Conservation (phyloP, 2,329 filamentous ascomycete genomes). For the Fulvia fulva region DNA sequence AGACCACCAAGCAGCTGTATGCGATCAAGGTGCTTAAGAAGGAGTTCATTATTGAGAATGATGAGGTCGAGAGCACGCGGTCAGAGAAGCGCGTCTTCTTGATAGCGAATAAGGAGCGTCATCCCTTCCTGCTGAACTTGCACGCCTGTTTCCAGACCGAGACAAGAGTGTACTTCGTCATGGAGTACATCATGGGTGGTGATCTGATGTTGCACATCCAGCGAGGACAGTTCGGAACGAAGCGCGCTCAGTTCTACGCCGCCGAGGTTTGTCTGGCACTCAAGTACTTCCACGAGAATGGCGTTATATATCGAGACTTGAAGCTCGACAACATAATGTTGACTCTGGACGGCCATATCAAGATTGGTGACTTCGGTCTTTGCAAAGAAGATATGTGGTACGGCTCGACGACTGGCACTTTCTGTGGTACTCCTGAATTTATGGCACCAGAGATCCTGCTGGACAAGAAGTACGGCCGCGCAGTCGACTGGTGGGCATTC, state of each 20-base stretch:
- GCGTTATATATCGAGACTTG: constrained; percentile 87
- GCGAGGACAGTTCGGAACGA: constrained; percentile 89
- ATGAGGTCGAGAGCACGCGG: constrained; percentile 95
- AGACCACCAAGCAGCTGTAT: constrained; percentile 84
- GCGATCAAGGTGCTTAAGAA: constrained; percentile 99
- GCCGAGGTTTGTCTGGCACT: constrained; percentile 94
- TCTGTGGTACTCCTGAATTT: constrained; percentile 98
- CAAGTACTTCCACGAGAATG: constrained; percentile 99
- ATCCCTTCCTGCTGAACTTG: constrained; percentile 90
- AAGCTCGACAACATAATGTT: constrained; percentile 87
- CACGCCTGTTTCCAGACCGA: constrained; percentile 99
- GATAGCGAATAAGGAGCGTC: constrained; percentile 92
- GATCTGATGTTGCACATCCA: constrained; percentile 99
- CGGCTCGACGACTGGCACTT: constrained; percentile 91
- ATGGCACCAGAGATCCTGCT: constrained; percentile 99
- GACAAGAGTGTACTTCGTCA: constrained; percentile 97
- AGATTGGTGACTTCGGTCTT: constrained; percentile 96
- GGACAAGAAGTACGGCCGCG: constrained; percentile 96
- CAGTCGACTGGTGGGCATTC: constrained; percentile 99
- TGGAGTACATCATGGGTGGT: constrained; percentile 98
- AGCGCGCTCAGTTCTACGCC: constrained; percentile 95
- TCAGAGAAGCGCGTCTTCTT: constrained; percentile 97
- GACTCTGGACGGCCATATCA: constrained; percentile 94
- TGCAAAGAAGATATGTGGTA: constrained; percentile 99
- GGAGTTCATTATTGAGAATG: constrained; percentile 99